A percentile compares a stretch with the other conserved stretches of the same genome.
These are phyloP conservation scores for Jatropha multifida DNA, from an alignment of 441 rosid genomes.

Conservation along the genomic window DNA sequence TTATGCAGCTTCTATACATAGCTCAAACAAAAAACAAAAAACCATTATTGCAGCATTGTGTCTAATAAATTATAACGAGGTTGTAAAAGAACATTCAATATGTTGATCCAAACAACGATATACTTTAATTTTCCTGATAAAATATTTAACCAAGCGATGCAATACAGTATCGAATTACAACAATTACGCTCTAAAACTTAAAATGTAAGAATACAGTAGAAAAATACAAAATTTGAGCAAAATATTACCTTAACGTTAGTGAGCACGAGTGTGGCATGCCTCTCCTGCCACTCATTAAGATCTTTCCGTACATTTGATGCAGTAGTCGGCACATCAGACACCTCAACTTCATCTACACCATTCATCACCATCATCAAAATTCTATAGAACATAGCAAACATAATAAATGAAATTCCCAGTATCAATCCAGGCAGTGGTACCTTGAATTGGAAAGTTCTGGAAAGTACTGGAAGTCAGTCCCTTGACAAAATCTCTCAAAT, in stretches of 20 bases:
- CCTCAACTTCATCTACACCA: constrained; percentile 48
- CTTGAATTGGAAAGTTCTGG: constrained; percentile 62
- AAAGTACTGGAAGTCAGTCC: constrained; percentile 73
- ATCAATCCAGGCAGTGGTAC: constrained; percentile 19
- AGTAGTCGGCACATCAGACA: constrained; percentile 32
- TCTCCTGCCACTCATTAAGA: constrained; percentile 87
- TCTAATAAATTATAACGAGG: not conserved
- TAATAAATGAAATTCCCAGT: not conserved
- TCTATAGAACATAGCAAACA: too few species aligned
- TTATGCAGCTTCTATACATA: not conserved
- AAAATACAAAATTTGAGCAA: constrained; percentile 1
- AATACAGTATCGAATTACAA: not conserved
- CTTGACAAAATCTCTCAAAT: constrained; percentile 59
- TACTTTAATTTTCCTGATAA: not conserved
- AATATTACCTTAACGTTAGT: constrained; percentile 63
- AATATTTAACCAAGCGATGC: too few species aligned
- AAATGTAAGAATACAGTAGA: not conserved
- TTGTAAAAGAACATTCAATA: not conserved
- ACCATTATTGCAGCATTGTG: not conserved
- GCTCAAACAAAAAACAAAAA: not conserved
- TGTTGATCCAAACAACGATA: not conserved
- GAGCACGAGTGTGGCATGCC: constrained; percentile 72
- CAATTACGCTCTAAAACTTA: not conserved
- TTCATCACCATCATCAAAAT: constrained; percentile 5
- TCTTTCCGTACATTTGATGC: constrained; percentile 59